A percentile compares a stretch with the other conserved stretches of the same genome.
phyloP scores from a whole-genome alignment of 2,329 filamentous ascomycete species.

The Cytospora paraplurivora region DNA sequence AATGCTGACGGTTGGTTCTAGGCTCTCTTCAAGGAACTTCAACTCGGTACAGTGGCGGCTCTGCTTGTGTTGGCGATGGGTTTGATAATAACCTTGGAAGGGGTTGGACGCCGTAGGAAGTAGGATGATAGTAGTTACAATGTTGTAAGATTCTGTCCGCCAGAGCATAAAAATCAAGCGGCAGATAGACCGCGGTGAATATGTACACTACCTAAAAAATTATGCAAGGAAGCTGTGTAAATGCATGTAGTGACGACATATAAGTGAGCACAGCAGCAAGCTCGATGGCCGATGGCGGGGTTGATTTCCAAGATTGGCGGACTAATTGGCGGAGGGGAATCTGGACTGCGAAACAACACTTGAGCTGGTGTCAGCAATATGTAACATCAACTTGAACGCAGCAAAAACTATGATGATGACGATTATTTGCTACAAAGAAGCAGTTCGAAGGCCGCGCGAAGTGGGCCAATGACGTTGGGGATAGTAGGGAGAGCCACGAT shows the following conservation, averaged over 20 bases:
- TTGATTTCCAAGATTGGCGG: conserved; percentile 15
- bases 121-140: no score
- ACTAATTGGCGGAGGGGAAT: conserved; percentile 10
- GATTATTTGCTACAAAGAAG: no score
- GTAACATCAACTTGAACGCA: background rate
- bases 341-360: conserved; percentile 1
- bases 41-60: background rate
- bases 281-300: conserved; percentile 11
- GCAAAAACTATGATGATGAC: background rate
- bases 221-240: conserved; percentile 4
- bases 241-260: conserved; percentile 17
- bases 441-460: no score
- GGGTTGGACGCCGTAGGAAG: no score
- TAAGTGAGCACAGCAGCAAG: conserved; percentile 17
- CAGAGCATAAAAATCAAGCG: background rate
- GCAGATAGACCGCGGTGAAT: background rate
- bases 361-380: background rate
- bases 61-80: background rate
- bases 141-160: background rate
- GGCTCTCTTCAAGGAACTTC: background rate
- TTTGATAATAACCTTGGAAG: background rate
- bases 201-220: background rate
- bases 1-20: conserved; percentile 14
- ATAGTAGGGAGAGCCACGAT: no score
- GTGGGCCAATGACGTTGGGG: no score